Conservation (phyloP, 495 filamentous ascomycete genomes). For the Aspergillus bridgeri region DNA sequence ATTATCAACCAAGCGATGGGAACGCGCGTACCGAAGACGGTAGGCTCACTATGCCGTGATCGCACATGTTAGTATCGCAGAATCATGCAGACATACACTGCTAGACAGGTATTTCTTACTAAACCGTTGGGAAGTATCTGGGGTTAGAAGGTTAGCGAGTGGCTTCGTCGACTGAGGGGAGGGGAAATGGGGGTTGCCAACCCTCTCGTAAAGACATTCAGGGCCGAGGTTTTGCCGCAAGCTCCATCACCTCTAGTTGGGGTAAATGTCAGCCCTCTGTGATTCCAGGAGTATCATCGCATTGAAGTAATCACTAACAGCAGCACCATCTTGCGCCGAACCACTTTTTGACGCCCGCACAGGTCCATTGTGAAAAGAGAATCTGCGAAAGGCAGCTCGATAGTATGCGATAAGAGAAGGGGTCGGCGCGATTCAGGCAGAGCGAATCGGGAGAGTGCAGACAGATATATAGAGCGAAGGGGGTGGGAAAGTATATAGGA, state of each 20-base stretch:
- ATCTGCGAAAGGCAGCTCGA: not conserved
- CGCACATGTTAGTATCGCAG: conserved; percentile 26
- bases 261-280: conserved; percentile 16
- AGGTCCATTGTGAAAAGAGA: conserved; percentile 38
- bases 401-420: conserved; percentile 5
- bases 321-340: conserved; percentile 96
- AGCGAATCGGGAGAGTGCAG: not conserved
- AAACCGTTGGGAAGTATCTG: conserved; percentile 97
- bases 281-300: not conserved
- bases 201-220: conserved; percentile 99
- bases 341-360: conserved; percentile 68
- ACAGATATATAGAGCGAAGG: not conserved
- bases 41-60: conserved; percentile 65
- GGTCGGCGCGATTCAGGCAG: not conserved
- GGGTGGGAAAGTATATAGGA: not conserved
- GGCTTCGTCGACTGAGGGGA: conserved; percentile 9
- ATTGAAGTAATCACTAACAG: conserved; percentile 59
- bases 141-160: conserved; percentile 18
- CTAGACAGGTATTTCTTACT: conserved; percentile 50
- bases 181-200: conserved; percentile 38
- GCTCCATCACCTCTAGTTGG: conserved; percentile 82
- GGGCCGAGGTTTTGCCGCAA: conserved; percentile 92
- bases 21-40: conserved; percentile 71
- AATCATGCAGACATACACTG: not conserved
- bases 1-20: conserved; percentile 8